These are phyloP conservation scores for Aspergillus cejpii DNA, from an alignment of 2,329 filamentous ascomycete genomes.

Conservation along the genomic window DNA sequence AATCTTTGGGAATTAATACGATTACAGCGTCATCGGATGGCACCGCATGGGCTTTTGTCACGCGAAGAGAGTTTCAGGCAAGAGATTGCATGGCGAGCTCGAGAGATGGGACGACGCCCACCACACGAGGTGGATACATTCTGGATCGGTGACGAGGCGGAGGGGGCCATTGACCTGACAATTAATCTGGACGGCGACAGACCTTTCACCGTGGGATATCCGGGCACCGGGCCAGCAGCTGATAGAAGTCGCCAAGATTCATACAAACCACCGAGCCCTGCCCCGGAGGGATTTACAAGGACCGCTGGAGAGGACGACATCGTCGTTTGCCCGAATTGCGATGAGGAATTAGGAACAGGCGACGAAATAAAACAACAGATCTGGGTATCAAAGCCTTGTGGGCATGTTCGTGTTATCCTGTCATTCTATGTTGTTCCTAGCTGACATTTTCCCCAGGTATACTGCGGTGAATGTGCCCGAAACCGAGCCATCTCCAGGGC, in stretches of 20 bases:
- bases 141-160: slow-evolving; percentile 20
- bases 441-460: slow-evolving; percentile 35
- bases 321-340: slow-evolving; percentile 79
- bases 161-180: slow-evolving; percentile 21
- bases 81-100: slow-evolving; percentile 18
- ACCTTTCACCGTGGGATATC: slow-evolving; percentile 35
- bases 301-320: slow-evolving; percentile 64
- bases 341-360: slow-evolving; percentile 72
- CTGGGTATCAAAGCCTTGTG: slow-evolving; percentile 85
- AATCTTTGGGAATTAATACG: slow-evolving; percentile 10
- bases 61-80: slow-evolving; percentile 15
- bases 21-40: slow-evolving; percentile 3
- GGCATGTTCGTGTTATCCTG: slow-evolving; percentile 61
- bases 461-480: slow-evolving; percentile 44
- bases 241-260: slow-evolving; percentile 21
- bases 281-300: slow-evolving; percentile 72
- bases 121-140: slow-evolving; percentile 16
- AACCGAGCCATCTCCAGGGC: slow-evolving; percentile 34
- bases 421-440: neutral
- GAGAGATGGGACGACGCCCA: slow-evolving; percentile 7
- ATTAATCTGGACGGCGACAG: slow-evolving; percentile 23
- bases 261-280: slow-evolving; percentile 58
- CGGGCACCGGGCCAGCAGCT: slow-evolving; percentile 39
- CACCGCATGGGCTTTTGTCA: neutral
- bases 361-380: slow-evolving; percentile 70